These are phyloP conservation scores for Penicillium sp. DNA, from an alignment of 2,329 filamentous ascomycete species.

Conservation along the genomic window DNA sequence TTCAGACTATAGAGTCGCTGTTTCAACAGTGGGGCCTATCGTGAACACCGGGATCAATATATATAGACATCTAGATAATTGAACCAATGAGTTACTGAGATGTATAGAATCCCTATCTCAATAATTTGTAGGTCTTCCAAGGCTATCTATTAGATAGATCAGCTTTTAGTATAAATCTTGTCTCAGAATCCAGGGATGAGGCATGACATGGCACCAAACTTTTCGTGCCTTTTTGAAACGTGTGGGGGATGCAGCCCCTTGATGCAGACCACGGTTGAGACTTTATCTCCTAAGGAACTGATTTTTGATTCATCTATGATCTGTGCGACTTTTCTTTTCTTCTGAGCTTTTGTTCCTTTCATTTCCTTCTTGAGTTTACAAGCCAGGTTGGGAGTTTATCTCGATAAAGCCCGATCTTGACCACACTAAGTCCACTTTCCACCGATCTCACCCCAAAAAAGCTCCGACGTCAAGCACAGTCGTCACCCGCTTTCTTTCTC, in stretches of 20 bases:
- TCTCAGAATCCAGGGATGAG: background rate
- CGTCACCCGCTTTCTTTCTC: conserved; percentile 1
- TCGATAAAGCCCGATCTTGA: conserved; percentile 18
- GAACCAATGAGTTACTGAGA: background rate
- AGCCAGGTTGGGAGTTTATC: conserved; percentile 7
- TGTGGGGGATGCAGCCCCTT: conserved; percentile 1
- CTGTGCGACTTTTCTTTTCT: background rate
- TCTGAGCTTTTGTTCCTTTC: background rate
- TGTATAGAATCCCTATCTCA: too few species aligned
- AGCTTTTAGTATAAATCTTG: background rate
- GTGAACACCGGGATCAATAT: background rate
- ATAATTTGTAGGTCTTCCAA: background rate
- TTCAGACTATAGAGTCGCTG: conserved; percentile 1
- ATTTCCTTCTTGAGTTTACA: background rate
- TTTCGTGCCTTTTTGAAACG: background rate
- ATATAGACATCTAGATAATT: background rate
- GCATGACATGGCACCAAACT: background rate
- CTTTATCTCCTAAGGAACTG: background rate
- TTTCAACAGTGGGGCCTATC: conserved; percentile 12
- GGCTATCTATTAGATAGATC: background rate
- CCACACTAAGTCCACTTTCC: conserved; percentile 8
- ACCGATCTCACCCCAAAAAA: conserved; percentile 23
- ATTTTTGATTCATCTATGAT: background rate
- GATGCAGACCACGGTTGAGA: background rate
- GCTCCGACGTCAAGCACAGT: conserved; percentile 15